A percentile compares a stretch with the other conserved stretches of the same genome.
These are phyloP conservation scores for Cercospora brassicicola DNA, from an alignment of 2,329 filamentous ascomycete species.

Conservation along the genomic window DNA sequence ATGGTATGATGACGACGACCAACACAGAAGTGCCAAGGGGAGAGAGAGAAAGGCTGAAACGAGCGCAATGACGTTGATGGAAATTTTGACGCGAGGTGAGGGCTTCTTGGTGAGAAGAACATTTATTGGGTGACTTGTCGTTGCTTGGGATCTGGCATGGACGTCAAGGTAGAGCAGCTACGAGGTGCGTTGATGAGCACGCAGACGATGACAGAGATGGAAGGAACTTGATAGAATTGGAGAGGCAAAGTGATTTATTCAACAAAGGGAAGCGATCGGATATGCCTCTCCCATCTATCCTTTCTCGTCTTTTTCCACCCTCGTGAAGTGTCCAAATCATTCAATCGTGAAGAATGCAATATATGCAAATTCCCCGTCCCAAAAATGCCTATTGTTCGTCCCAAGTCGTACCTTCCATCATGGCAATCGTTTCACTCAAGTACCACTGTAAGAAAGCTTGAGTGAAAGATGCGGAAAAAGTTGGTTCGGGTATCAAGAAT, in stretches of 20 bases:
- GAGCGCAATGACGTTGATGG: too few species aligned
- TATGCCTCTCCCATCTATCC: not conserved
- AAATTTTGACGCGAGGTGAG: too few species aligned
- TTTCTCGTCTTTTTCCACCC: not conserved
- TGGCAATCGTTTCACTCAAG: slow-evolving; percentile 5
- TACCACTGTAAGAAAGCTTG: slow-evolving; percentile 9
- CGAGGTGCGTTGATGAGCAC: too few species aligned
- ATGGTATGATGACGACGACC: not conserved
- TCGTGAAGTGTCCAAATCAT: not conserved
- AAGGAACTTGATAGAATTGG: not conserved
- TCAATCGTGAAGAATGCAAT: not conserved
- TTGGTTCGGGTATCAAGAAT: slow-evolving; percentile 1
- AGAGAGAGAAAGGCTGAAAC: too few species aligned
- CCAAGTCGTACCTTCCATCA: slow-evolving; percentile 1
- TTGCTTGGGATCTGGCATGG: too few species aligned
- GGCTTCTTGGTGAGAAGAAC: too few species aligned
- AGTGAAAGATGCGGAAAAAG: not conserved
- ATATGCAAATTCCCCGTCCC: not conserved
- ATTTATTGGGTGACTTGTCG: too few species aligned
- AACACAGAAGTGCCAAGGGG: not conserved
- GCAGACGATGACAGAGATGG: not conserved
- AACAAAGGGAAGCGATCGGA: not conserved
- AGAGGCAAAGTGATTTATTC: not conserved
- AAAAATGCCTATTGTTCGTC: not conserved
- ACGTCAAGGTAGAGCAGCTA: not conserved